phyloP scores from a whole-genome alignment of 805 yeast species.

The Debaryomyces prosopidis region DNA sequence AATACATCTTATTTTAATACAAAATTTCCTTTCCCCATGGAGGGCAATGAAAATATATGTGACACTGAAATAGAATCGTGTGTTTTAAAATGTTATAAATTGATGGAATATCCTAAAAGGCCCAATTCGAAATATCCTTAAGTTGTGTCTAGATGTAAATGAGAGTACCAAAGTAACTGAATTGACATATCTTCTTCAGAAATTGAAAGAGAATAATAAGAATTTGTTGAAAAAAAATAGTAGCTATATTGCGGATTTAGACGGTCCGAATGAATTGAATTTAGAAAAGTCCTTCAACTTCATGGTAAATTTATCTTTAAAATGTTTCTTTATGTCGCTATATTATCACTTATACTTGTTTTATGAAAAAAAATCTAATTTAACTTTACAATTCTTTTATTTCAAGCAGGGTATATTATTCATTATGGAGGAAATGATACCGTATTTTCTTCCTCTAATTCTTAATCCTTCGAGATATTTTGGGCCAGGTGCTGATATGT shows the following conservation, averaged over 20 bases:
- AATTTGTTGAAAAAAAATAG: constrained; percentile 27
- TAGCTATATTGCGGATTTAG: constrained; percentile 13
- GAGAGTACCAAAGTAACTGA: constrained; percentile 36
- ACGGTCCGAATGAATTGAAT: constrained; percentile 6
- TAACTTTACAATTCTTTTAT: no score
- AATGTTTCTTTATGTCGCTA: constrained; percentile 37
- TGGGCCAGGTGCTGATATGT: no score
- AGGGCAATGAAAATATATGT: constrained; percentile 30
- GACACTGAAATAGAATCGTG: constrained; percentile 40
- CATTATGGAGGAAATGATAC: no score
- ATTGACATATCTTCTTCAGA: constrained; percentile 32
- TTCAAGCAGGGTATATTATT: no score
- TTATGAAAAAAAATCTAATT: no score
- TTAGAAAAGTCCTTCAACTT: constrained; percentile 14
- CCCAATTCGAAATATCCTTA: constrained; percentile 32
- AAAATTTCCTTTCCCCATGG: constrained; percentile 37
- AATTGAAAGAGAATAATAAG: constrained; percentile 34
- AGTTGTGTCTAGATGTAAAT: constrained; percentile 40
- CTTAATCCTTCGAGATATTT: no score
- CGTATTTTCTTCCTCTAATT: no score
- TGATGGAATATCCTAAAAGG: no score
- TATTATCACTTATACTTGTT: constrained; percentile 43
- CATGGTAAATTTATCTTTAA: constrained; percentile 28
- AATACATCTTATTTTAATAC: constrained; percentile 47
- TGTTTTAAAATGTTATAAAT: constrained; percentile 27